Percentiles rank a stretch among this genome's conserved stretches.
phyloP scores from a whole-genome alignment of 768 basidiomycete genomes.

The Auricularia cornea region DNA sequence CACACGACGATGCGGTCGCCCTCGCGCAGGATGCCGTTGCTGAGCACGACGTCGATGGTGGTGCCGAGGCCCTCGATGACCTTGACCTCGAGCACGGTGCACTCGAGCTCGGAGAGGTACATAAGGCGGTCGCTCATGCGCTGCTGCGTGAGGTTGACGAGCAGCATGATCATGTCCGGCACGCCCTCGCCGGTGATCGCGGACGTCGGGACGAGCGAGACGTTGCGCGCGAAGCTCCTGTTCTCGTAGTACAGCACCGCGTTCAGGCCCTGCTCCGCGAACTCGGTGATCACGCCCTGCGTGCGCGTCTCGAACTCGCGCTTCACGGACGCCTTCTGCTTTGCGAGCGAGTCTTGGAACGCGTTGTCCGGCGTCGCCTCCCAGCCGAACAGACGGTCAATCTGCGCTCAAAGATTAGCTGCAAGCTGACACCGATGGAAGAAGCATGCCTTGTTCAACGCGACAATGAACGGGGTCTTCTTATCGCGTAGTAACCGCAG shows the following conservation, averaged over 20 bases:
- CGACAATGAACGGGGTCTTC: slow-evolving; percentile 98
- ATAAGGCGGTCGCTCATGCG: slow-evolving; percentile 96
- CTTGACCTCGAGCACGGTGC: slow-evolving; percentile 98
- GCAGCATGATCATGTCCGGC: slow-evolving; percentile 98
- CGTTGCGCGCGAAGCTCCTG: slow-evolving; percentile 87
- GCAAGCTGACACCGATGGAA: background rate
- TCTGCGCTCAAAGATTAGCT: slow-evolving; percentile 38
- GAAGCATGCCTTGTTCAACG: slow-evolving; percentile 77
- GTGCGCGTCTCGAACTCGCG: slow-evolving; percentile 90
- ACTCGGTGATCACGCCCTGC: slow-evolving; percentile 77
- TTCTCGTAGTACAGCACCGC: slow-evolving; percentile 95
- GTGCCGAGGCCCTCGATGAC: slow-evolving; percentile 96
- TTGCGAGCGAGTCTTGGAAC: slow-evolving; percentile 82
- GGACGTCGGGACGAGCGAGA: slow-evolving; percentile 95
- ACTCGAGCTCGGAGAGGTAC: slow-evolving; percentile 96
- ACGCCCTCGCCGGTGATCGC: slow-evolving; percentile 97
- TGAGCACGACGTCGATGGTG: slow-evolving; percentile 93
- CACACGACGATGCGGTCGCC: slow-evolving; percentile 93
- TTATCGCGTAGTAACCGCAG: slow-evolving; percentile 82
- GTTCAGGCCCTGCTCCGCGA: slow-evolving; percentile 97
- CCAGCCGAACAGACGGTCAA: slow-evolving; percentile 98
- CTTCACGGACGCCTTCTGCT: slow-evolving; percentile 69
- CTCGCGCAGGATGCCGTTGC: slow-evolving; percentile 87
- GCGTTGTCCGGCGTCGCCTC: slow-evolving; percentile 82
- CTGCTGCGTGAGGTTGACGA: slow-evolving; percentile 94